A percentile compares a stretch with the other conserved stretches of the same genome.
Conservation (phyloP, 2,329 filamentous ascomycete genomes). For the Pseudogymnoascus sp. region DNA sequence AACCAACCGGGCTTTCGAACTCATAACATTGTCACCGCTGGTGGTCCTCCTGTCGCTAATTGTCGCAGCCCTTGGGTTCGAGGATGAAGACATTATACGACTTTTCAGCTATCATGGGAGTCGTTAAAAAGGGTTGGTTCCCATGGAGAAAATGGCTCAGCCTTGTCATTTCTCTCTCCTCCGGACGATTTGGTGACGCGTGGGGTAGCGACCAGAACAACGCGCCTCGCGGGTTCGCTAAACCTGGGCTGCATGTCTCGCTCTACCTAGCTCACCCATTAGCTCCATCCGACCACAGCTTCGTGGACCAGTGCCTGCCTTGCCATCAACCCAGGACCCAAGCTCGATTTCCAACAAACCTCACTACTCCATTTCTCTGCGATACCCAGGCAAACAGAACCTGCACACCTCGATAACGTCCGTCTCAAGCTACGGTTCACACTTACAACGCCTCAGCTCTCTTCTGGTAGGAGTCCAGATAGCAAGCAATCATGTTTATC, state of each 20-base stretch:
- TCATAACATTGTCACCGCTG: conserved; percentile 21
- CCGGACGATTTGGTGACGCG: background rate
- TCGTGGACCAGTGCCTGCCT: conserved; percentile 9
- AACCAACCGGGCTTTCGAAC: conserved; percentile 21
- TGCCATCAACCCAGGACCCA: conserved; percentile 6
- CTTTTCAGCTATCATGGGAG: background rate
- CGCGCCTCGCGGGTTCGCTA: conserved; percentile 8
- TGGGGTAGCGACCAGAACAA: conserved; percentile 3
- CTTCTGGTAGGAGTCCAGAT: conserved; percentile 5
- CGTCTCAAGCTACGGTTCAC: background rate
- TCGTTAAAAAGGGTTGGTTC: background rate
- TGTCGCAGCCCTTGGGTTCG: conserved; percentile 24
- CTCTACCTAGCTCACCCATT: conserved; percentile 3
- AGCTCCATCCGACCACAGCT: conserved; percentile 9
- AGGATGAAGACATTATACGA: conserved; percentile 26
- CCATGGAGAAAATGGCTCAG: conserved; percentile 3
- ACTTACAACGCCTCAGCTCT: background rate
- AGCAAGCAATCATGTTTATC: conserved; percentile 70
- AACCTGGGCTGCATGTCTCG: conserved; percentile 3
- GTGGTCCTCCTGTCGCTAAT: conserved; percentile 23
- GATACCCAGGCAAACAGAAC: background rate
- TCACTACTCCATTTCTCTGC: background rate
- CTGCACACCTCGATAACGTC: background rate
- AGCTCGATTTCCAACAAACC: conserved; percentile 1
- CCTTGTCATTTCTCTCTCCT: background rate